Evolutionary conservation across 2,329 filamentous ascomycete genomes (phyloP), one percentile per base, ranked within the genome.

Genomic region (Aspergillus brasiliensis): DNA sequence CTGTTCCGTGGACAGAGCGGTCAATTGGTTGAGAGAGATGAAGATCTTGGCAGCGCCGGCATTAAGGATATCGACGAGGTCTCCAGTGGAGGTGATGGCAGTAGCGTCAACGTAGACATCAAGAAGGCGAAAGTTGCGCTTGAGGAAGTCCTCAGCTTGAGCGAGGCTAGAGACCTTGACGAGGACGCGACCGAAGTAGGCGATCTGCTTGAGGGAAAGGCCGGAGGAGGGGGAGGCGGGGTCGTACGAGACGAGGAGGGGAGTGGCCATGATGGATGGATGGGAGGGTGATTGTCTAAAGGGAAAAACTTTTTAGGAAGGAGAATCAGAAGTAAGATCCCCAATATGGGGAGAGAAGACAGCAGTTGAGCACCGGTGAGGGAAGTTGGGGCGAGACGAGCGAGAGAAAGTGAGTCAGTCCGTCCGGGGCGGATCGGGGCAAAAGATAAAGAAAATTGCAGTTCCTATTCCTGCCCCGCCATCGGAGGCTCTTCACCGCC

Each of bases 11-110:
- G 82, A 77, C 46, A 90, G 76, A 17, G 79, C 75, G 42, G 81
- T 80, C 56, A 96, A 80, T 73, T 92, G 89, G 58, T 87, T 83
- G 51, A 88, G 84, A 17, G 84, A 84, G 53, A 97, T 90, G 74
- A 98, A 95, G 63, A 95, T 89, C 73, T 89, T 95, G 55, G 88
- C 86, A 6, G 92, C 92, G 61, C 95, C 95, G 64, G 88, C 86
- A 74, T 99, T 91, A 58, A 99, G 86, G 37, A 98, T 83, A 49
- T 90, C 85, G 56, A 94, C 79, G 37, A 98, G 82, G 64, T 96
- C 90, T 66, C 92, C 89, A 57, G 82, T 80, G 10, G 87, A 87
- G 31, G 84, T 76, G 40, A 98, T 82, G 21, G 79, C 78, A 4
- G 90, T 89, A 53, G 88, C 92, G 69, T 97, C 91, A 66, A 97